phyloP scores from a whole-genome alignment of 345 rosid species.

The Brassica carinata region DNA sequence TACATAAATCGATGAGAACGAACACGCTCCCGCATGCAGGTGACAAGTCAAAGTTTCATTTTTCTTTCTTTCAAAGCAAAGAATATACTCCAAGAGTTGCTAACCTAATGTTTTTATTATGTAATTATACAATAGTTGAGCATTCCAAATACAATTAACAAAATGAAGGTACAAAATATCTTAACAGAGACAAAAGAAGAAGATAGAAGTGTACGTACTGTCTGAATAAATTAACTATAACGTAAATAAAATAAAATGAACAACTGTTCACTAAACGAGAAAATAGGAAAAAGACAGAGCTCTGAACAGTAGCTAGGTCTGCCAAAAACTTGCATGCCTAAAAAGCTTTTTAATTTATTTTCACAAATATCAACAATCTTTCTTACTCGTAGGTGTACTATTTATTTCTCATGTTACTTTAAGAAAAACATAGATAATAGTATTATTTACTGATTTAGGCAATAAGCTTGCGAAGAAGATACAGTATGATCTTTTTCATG shows the following conservation, averaged over 20 bases:
- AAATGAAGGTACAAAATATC: background rate
- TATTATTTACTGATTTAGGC: constrained; percentile 22
- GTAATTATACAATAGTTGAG: background rate
- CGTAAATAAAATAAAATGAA: background rate
- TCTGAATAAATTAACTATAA: constrained; percentile 3
- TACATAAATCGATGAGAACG: background rate
- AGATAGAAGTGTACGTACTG: constrained; percentile 11
- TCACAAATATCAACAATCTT: background rate
- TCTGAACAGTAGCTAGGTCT: constrained; percentile 39
- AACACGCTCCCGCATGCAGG: constrained; percentile 4
- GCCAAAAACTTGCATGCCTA: constrained; percentile 44
- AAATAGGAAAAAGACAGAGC: constrained; percentile 37
- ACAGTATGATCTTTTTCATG: constrained; percentile 16
- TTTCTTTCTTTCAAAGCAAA: constrained; percentile 16
- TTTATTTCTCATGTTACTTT: background rate
- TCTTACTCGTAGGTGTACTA: constrained; percentile 2
- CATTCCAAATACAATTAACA: background rate
- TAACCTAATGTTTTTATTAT: background rate
- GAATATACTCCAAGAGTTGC: constrained; percentile 1
- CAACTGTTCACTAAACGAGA: constrained; percentile 29
- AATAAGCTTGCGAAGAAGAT: constrained; percentile 16
- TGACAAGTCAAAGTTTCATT: background rate
- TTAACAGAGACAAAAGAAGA: constrained; percentile 6
- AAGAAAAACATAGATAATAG: background rate
- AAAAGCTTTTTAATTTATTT: constrained; percentile 26